phyloP scores from a whole-genome alignment of 371 early-diverging fungal genomes.

The Lichtheimia corymbifera region DNA sequence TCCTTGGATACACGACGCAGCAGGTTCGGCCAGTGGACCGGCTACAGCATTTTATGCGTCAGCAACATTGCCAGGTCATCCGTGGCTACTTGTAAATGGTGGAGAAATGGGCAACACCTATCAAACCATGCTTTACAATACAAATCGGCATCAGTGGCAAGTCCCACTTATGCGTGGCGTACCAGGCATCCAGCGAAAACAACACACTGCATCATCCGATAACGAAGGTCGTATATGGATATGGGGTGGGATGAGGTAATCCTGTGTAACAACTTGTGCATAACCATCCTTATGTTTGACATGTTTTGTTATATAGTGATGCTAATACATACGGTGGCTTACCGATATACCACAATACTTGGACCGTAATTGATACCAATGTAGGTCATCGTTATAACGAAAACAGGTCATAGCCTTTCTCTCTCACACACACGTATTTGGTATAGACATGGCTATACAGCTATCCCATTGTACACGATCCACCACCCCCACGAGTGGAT shows the following conservation, averaged over 20 bases:
- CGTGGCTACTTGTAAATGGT: slow-evolving; percentile 4
- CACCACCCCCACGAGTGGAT: slow-evolving; percentile 16
- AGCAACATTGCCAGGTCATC: not conserved
- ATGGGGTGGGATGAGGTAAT: slow-evolving; percentile 11
- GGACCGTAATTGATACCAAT: slow-evolving; percentile 11
- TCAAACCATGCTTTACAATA: slow-evolving; percentile 4
- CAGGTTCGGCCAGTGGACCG: not conserved
- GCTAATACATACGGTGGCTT: slow-evolving; percentile 4
- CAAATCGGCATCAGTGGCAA: not conserved
- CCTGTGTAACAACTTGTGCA: not conserved
- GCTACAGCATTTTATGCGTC: not conserved
- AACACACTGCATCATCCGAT: slow-evolving; percentile 10
- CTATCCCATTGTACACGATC: slow-evolving; percentile 9
- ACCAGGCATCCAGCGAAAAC: slow-evolving; percentile 3
- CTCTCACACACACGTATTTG: too few species aligned
- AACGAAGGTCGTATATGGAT: slow-evolving; percentile 10
- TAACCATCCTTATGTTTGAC: not conserved
- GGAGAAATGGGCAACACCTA: not conserved
- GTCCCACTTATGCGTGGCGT: not conserved
- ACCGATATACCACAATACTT: slow-evolving; percentile 1
- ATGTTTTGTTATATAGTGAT: slow-evolving; percentile 7
- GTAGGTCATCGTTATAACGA: not conserved
- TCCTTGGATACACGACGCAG: slow-evolving; percentile 2
- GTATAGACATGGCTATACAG: slow-evolving; percentile 14
- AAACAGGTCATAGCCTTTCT: too few species aligned